phyloP scores from a whole-genome alignment of 495 filamentous ascomycete genomes.

The Lophiotrema nucula region DNA sequence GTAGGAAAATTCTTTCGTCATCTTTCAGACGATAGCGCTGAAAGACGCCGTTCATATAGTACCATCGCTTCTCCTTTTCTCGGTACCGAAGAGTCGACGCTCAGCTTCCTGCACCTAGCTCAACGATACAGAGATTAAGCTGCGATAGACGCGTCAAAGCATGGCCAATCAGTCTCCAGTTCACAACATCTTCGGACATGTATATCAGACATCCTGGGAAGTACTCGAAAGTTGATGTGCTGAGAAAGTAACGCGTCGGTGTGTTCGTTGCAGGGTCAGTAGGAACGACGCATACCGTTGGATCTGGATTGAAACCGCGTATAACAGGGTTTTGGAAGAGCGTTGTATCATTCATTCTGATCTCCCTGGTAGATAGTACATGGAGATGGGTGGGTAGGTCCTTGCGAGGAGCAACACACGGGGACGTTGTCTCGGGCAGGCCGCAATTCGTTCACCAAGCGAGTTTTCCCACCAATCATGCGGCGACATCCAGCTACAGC shows the following conservation, averaged over 20 bases:
- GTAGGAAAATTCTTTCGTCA: background rate
- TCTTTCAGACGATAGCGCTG: background rate
- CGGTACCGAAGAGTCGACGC: background rate
- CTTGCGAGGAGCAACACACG: too few species aligned
- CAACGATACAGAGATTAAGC: background rate
- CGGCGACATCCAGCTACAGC: too few species aligned
- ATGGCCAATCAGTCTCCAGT: background rate
- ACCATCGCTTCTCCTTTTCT: background rate
- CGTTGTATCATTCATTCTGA: too few species aligned
- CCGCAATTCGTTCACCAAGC: too few species aligned
- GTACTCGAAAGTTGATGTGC: background rate
- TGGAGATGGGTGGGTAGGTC: too few species aligned
- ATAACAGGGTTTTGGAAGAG: background rate
- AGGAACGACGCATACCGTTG: background rate
- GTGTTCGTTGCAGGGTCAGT: too few species aligned
- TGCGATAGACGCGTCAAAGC: background rate
- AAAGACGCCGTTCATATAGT: background rate
- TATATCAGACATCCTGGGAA: background rate
- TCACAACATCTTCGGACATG: background rate
- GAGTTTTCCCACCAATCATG: too few species aligned
- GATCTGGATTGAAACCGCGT: background rate
- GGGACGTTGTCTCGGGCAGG: too few species aligned
- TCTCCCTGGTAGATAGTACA: too few species aligned
- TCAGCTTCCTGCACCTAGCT: background rate
- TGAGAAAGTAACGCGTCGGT: background rate